Base-by-base conservation (phyloP, 768 basidiomycete species). In the Amanita muscaria region DNA sequence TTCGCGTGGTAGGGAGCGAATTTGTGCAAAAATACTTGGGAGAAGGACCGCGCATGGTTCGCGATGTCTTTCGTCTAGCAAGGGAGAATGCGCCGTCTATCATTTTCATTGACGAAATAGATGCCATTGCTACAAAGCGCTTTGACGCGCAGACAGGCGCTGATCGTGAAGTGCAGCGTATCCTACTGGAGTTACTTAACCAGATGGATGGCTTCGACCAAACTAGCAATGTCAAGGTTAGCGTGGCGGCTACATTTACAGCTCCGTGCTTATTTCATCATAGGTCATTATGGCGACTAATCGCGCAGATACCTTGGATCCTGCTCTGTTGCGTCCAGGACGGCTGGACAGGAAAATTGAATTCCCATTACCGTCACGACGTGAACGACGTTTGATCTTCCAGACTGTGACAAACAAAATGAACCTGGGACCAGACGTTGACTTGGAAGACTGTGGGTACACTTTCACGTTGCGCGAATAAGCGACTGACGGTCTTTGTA, bases 161-260 rank as follows among this genome's bases (percentile, higher is more conserved):
- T 8, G 96, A 99, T 66, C 77, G 96, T 49, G 96, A 99, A 68
- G 96, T 99, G 4, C 96, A 99, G 64, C 89, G 96, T 65, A 98
- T 99, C 58, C 64, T 99, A 51, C 79, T 99, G 10, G 96, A 99
- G 64, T 69, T 99, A 45, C 72, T 99, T 48, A 98, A 94, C 60
- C 96, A 99, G 59, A 99, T 99, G 96, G 96, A 99, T 56, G 96
- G 96, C 51, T 99, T 99, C 64, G 96, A 99, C 64, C 96, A 99
- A 63, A 87, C 87, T 3, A 92, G 90, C 60, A 98, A 93, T 55
- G 96, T 99, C 59, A 98, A 99, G 81, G 93, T 88, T 57, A 34
- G 67, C 46, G 4, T 12, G 5, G 32, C 37, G n/a, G n/a, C 19
- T 31, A 24, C 44, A n/a, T n/a, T 35, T 33, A 24, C 36, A 15